Evolutionary conservation across 2,329 filamentous ascomycete genomes (phyloP), one percentile per base, ranked within the genome.

Genomic region (Calonectria montana): DNA sequence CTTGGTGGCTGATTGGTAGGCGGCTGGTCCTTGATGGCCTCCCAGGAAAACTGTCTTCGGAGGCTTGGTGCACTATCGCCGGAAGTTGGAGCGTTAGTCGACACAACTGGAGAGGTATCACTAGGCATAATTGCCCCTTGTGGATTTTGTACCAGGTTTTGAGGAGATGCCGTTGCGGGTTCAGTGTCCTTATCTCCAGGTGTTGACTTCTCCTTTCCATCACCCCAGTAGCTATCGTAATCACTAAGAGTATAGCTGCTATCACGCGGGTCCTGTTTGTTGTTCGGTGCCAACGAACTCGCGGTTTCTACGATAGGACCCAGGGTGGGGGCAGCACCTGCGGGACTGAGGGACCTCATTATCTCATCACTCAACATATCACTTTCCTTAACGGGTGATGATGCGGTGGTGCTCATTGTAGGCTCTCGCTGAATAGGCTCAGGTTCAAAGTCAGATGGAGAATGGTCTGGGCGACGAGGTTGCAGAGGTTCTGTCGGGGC

Each of bases 331-430:
- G 55, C 73, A 18, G 71, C 70, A 16, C 83, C 83, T 15, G 85
- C 80, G 0, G 91, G 88, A 67, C 88, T 91, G 2, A 96, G 85
- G 48, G 91, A 93, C 70, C 90, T 91, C 65, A 94, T 91, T 67
- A 96, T 96, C 77, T 96, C 94, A 71, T 94, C 92, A 31, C 91
- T 88, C 57, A 96, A 81, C 68, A 89, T 87, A 75, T 96, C 94
- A 77, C 90, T 95, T 77, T 95, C 93, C 75, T 92, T 90, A 70
- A 92, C 86, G 35, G 90, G 87, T 0, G 88, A 87, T 9, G 87
- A 86, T 12, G 87, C 86, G 12, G 83, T 79, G 0, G 87, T 88
- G 77, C 88, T 89, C 59, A 87, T 81, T 0, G 86, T 88, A 8
- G 83, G 80, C 29, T 84, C 82, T 3, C 87, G 83, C 65, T 85